Evolutionary conservation across 2,329 filamentous ascomycete species (phyloP).

Genomic region (Claviceps pusilla): DNA sequence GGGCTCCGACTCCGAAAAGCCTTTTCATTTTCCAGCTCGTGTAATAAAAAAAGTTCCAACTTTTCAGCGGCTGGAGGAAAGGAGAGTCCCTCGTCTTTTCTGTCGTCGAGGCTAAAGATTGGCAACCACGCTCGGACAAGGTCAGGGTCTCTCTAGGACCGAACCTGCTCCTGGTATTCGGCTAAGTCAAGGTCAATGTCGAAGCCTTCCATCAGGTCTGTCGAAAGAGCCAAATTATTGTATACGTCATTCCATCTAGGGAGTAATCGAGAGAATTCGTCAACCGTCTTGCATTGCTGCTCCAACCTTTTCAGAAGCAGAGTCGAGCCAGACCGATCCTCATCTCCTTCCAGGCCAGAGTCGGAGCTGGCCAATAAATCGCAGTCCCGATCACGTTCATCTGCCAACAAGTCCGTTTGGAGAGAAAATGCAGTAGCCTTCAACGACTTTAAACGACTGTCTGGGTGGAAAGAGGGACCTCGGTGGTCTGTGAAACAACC

Average conservation of each 20-base stretch:
- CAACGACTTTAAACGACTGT: conserved; percentile 10
- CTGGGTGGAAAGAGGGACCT: conserved; percentile 14
- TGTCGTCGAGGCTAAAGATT: conserved; percentile 1
- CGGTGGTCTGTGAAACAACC: conserved; percentile 15
- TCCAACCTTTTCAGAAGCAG: not conserved
- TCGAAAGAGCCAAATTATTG: not conserved
- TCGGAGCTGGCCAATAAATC: not conserved
- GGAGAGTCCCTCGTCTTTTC: conserved; percentile 3
- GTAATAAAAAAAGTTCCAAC: conserved; percentile 1
- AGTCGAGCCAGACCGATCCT: not conserved
- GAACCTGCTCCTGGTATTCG: conserved; percentile 1
- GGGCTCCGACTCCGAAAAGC: not conserved
- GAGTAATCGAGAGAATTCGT: not conserved
- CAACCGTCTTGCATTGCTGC: not conserved
- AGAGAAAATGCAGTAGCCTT: not conserved
- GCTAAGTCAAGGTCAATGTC: conserved; percentile 1
- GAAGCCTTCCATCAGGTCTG: conserved; percentile 1
- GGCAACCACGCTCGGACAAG: conserved; percentile 4
- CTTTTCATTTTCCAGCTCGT: conserved; percentile 4
- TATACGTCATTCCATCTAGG: conserved; percentile 2
- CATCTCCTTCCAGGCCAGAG: not conserved
- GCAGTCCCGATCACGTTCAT: not conserved
- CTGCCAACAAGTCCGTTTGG: not conserved
- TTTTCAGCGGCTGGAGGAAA: conserved; percentile 2
- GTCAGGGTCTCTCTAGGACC: conserved; percentile 3